Evolutionary conservation across 129 eudicot species (phyloP), one percentile per base, ranked within the genome.

Genomic region (Apium graveolens): DNA sequence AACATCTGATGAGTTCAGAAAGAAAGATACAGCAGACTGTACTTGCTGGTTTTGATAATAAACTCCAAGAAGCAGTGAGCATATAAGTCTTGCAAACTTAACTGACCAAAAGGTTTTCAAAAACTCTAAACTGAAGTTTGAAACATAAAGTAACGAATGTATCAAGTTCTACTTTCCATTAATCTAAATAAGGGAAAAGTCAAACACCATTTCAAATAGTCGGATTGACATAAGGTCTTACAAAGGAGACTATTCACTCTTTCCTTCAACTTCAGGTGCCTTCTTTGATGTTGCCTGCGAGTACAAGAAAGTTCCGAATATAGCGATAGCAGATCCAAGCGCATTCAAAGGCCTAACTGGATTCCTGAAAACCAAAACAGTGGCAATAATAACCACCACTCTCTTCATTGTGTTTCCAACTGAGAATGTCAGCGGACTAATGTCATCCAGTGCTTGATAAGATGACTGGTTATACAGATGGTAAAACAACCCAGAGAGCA

Each of bases 341-440:
- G 97, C 98, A 82, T 94, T 94, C 85, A 94, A 79, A 71, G 98
- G 94, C 92, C 96, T 85, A 80, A 94, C 98, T 1, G 98, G 98
- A 80, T 95, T 95, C 55, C 94, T 86, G 83, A 95, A 95, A 16
- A 95, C 98, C 83, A 95, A 80, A 0, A 95, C 91, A 77, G 90
- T 95, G 11, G 98, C 83, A 14, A 95, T 83, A 74, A 95, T 95
- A 48, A 95, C 98, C 83, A 95, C 98, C 68, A 95, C 96, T 80
- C 98, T 85, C 89, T 95, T 95, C 98, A 95, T 95, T 24, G 98
- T 95, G 70, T 95, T 95, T 16, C 98, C 98, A 32, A 95, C 96
- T 0, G 98, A 95, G 78, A 95, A 95, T 3, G 97, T 88, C 70
- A 95, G 82, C 0, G 98, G 98, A 76, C 98, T 95, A 76, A 95